These are phyloP conservation scores for Pyricularia grisea DNA, from an alignment of 2,329 filamentous ascomycete genomes.

Conservation along the genomic window DNA sequence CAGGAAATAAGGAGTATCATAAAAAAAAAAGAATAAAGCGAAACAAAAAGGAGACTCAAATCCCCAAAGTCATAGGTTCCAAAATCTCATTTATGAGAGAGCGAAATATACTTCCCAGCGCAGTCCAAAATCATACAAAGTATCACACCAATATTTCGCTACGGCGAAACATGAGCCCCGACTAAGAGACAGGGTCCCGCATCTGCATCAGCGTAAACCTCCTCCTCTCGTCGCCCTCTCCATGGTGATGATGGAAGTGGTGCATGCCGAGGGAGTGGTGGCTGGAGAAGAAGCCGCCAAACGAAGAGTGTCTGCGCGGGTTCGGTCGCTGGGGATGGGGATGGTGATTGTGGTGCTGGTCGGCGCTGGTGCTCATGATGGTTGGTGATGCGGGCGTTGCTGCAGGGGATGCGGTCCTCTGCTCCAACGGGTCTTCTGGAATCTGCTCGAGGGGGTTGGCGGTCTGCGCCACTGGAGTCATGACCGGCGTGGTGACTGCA, in stretches of 20 bases:
- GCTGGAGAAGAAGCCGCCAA: constrained; percentile 13
- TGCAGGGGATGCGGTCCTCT: constrained; percentile 1
- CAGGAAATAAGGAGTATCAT: not conserved
- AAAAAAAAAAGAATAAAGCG: not conserved
- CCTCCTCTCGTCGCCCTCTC: constrained; percentile 20
- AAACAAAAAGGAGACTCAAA: not conserved
- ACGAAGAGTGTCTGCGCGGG: constrained; percentile 14
- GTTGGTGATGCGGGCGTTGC: not conserved
- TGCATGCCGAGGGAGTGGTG: constrained; percentile 11
- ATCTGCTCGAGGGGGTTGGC: constrained; percentile 19
- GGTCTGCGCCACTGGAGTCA: constrained; percentile 9
- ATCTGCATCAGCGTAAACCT: constrained; percentile 26
- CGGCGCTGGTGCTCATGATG: not conserved
- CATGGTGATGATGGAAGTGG: constrained; percentile 7
- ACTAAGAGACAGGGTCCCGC: constrained; percentile 21
- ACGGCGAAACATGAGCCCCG: not conserved
- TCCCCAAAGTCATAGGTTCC: not conserved
- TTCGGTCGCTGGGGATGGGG: not conserved
- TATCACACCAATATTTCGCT: not conserved
- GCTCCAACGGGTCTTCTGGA: constrained; percentile 15
- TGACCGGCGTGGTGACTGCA: constrained; percentile 17
- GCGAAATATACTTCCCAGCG: not conserved
- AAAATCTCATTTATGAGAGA: not conserved
- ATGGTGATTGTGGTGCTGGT: not conserved
- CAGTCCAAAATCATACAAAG: not conserved